Base-by-base conservation (phyloP, 352 stramenopile genomes). In the Chrysophaeum taylorii region DNA sequence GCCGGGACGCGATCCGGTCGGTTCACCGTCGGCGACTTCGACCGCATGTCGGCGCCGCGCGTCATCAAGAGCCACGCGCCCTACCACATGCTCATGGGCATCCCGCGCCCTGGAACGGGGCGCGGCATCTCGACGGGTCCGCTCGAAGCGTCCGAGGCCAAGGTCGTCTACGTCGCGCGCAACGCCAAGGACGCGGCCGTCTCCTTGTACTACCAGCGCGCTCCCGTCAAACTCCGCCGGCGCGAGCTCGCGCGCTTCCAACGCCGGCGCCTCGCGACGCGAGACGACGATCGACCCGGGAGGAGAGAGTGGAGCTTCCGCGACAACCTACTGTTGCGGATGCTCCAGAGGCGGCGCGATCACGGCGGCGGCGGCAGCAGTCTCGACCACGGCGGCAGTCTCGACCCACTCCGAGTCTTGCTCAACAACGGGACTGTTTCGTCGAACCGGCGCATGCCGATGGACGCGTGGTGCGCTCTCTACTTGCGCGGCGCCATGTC, bases 101-200 rank as follows among this genome's bases (percentile, higher is more conserved):
- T n/a, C n/a, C n/a, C n/a, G n/a, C n/a, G n/a, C n/a, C n/a, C n/a
- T n/a, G n/a, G n/a, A n/a, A n/a, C n/a, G n/a, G n/a, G n/a, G n/a
- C n/a, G n/a, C n/a, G n/a, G n/a, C n/a, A n/a, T n/a, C n/a, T n/a
- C n/a, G n/a, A 35, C 52, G 52, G 57, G 15, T 2, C 2, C 18
- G 1, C 33, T 25, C 33, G 29, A 16, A 23, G 33, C 9, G 33
- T 5, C 35, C 15, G 57, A 36, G 9, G 23, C 36, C 33, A 42
- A 23, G 57, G 57, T 66, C 33, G 27, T 66, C 36, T 66, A 66
- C 57, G 57, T 66, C 2, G 27, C 57, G 57, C 27, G 57, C 12
- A 66, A 66, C 57, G 33, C 57, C 33, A 66, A 66, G 57, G 57
- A 66, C 57, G 57, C 57, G 2, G 57, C 57, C 33, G 57, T 66